Conservation (phyloP, 345 rosid species). For the Sisymbrium altissimum region DNA sequence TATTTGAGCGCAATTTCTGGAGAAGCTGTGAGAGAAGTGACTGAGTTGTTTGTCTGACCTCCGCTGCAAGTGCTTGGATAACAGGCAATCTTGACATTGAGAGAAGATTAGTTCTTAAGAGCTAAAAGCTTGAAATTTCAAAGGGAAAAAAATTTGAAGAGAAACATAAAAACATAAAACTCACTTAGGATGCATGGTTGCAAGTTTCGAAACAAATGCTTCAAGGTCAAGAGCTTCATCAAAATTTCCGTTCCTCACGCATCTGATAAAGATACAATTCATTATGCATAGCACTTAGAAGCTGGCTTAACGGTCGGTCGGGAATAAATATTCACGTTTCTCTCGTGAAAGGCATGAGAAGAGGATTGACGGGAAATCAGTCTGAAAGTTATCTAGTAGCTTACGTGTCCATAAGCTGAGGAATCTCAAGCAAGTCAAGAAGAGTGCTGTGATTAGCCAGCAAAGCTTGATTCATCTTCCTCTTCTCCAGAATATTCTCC, state of each 20-base stretch:
- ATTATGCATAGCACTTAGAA: not conserved
- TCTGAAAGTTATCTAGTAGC: constrained; percentile 16
- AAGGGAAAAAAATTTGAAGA: not conserved
- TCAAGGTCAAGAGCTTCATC: constrained; percentile 98
- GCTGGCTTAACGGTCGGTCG: not conserved
- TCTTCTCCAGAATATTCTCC: constrained; percentile 80
- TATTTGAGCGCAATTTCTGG: constrained; percentile 85
- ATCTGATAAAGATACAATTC: constrained; percentile 50
- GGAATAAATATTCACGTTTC: not conserved
- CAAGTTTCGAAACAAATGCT: constrained; percentile 86
- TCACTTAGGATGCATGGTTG: constrained; percentile 98
- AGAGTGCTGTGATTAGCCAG: constrained; percentile 84
- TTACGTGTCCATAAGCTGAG: constrained; percentile 99
- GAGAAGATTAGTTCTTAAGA: constrained; percentile 17
- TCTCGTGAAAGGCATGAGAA: constrained; percentile 10
- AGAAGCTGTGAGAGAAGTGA: constrained; percentile 93
- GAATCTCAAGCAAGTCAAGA: constrained; percentile 98
- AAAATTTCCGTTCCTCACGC: constrained; percentile 93
- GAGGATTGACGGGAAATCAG: not conserved
- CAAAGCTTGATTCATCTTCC: constrained; percentile 91
- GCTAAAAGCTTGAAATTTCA: constrained; percentile 17
- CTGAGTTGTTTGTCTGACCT: constrained; percentile 90
- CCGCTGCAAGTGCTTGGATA: constrained; percentile 85
- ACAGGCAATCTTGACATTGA: constrained; percentile 59
- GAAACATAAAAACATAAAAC: constrained; percentile 31